phyloP scores from a whole-genome alignment of 495 filamentous ascomycete species.

The Beverwykella pulmonaria region DNA sequence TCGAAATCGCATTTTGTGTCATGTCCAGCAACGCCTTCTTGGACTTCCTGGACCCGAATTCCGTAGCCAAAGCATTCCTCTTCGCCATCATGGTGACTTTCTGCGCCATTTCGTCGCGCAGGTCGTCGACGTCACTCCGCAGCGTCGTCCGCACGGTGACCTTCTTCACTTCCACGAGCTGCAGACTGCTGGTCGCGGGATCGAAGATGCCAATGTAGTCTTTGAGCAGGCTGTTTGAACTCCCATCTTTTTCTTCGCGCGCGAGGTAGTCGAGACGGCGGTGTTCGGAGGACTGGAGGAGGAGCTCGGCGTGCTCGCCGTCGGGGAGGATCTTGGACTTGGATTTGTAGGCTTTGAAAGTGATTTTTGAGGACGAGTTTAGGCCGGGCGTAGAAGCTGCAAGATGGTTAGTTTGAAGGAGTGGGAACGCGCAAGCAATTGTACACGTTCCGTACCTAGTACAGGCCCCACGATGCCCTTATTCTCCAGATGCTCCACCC shows the following conservation, averaged over 20 bases:
- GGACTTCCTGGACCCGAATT: slow-evolving; percentile 93
- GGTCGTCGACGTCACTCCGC: slow-evolving; percentile 50
- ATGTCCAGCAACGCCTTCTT: slow-evolving; percentile 78
- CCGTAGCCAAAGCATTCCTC: slow-evolving; percentile 74
- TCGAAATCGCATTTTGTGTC: slow-evolving; percentile 74
- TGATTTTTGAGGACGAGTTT: slow-evolving; percentile 56
- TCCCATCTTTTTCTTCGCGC: slow-evolving; percentile 67
- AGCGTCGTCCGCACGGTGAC: slow-evolving; percentile 60
- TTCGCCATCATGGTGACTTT: slow-evolving; percentile 44
- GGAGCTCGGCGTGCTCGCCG: slow-evolving; percentile 61
- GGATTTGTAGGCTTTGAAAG: slow-evolving; percentile 64
- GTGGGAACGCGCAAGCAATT: neutral
- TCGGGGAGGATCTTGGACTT: slow-evolving; percentile 27
- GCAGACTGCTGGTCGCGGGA: slow-evolving; percentile 67
- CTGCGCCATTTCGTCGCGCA: slow-evolving; percentile 52
- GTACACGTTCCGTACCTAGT: slow-evolving; percentile 28
- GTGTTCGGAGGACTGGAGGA: slow-evolving; percentile 79
- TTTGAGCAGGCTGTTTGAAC: slow-evolving; percentile 66
- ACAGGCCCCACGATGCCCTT: slow-evolving; percentile 27
- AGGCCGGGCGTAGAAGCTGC: slow-evolving; percentile 72
- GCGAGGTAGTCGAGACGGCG: slow-evolving; percentile 79
- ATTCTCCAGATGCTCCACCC: slow-evolving; percentile 49
- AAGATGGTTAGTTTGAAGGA: neutral
- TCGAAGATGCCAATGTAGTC: slow-evolving; percentile 90
- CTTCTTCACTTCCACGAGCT: slow-evolving; percentile 75